phyloP scores from a whole-genome alignment of 345 rosid species.

The Atalantia buxifolia region DNA sequence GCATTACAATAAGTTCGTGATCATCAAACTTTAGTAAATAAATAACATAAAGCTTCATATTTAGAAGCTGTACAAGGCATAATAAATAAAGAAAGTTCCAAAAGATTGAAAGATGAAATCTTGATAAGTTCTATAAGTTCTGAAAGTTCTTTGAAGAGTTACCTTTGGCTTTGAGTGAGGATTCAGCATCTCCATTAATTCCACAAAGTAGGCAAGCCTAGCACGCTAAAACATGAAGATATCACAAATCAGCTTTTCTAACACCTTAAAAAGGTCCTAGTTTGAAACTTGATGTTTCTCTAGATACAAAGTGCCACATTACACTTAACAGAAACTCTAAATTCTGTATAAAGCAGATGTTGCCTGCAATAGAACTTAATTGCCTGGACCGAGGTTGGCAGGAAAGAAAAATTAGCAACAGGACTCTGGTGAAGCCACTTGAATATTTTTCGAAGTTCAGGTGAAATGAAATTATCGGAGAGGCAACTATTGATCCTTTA shows the following conservation, averaged over 20 bases:
- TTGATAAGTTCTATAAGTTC: no score
- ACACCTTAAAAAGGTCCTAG: neutral
- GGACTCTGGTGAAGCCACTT: neutral
- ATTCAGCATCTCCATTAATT: slow-evolving; percentile 91
- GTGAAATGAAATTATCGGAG: neutral
- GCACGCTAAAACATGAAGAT: slow-evolving; percentile 45
- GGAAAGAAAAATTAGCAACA: neutral
- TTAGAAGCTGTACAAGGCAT: neutral
- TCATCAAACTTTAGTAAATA: neutral
- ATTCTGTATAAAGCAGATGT: neutral
- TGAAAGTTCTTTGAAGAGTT: neutral
- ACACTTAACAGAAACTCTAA: neutral
- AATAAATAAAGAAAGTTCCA: neutral
- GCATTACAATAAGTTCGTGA: neutral
- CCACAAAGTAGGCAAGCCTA: slow-evolving; percentile 80
- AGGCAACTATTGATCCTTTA: neutral
- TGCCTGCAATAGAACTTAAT: neutral
- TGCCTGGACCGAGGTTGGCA: neutral
- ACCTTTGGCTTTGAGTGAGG: slow-evolving; percentile 82
- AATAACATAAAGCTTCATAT: neutral
- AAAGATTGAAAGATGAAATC: neutral
- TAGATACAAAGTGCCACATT: neutral
- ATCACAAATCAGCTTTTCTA: slow-evolving; percentile 18
- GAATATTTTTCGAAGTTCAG: neutral
- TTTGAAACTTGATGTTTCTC: neutral